Percentiles rank a stretch among this genome's conserved stretches.
phyloP scores from a whole-genome alignment of 2,329 filamentous ascomycete species.

The Trichophyton benhamiae region DNA sequence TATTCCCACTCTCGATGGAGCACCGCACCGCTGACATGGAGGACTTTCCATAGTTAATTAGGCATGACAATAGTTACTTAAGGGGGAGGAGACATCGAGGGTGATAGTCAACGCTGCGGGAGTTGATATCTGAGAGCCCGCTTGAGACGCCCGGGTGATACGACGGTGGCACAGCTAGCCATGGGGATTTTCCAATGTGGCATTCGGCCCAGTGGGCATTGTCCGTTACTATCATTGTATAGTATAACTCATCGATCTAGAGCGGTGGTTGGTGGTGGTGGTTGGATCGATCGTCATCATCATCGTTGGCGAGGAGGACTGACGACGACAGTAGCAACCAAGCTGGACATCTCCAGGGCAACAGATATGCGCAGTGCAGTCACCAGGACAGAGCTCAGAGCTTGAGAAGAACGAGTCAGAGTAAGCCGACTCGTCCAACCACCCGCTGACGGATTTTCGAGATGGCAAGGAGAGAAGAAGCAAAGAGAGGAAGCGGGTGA shows the following conservation, averaged over 20 bases:
- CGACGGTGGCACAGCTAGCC: background rate
- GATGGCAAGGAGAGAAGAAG: background rate
- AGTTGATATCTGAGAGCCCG: background rate
- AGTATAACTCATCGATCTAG: background rate
- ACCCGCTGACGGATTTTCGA: background rate
- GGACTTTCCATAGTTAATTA: too few species aligned
- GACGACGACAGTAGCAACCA: background rate
- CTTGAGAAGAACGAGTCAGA: background rate
- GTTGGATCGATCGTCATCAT: background rate
- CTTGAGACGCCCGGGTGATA: background rate
- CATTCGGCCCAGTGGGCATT: background rate
- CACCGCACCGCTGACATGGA: too few species aligned
- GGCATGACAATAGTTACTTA: too few species aligned
- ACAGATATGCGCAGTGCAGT: background rate
- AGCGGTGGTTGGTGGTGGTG: background rate
- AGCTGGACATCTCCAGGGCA: background rate
- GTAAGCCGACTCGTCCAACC: background rate
- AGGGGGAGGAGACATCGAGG: too few species aligned
- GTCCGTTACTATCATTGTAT: background rate
- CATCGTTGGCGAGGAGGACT: background rate
- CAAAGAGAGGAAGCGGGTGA: background rate
- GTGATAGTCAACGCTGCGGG: too few species aligned
- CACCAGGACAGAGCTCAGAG: background rate
- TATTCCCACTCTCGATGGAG: background rate
- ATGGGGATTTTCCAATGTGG: background rate